phyloP scores from a whole-genome alignment of 345 rosid genomes.

The Camelina laxa region DNA sequence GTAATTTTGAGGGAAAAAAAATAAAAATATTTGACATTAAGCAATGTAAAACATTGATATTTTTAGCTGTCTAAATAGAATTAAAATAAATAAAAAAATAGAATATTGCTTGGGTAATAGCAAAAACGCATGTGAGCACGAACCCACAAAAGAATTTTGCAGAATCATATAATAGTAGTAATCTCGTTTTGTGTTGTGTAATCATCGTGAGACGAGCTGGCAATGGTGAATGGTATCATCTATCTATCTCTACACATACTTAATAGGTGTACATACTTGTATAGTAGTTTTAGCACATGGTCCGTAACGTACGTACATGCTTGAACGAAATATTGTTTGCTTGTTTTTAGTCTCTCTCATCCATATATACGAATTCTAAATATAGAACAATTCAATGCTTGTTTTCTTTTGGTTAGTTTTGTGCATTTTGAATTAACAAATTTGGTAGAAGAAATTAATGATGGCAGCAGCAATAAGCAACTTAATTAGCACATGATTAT shows the following conservation, averaged over 20 bases:
- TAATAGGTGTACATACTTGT: background rate
- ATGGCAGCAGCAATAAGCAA: background rate
- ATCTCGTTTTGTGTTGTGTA: slow-evolving; percentile 24
- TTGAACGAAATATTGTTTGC: background rate
- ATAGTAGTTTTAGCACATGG: slow-evolving; percentile 13
- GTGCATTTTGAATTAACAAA: background rate
- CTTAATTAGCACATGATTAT: slow-evolving; percentile 1
- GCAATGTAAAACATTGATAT: slow-evolving; percentile 1
- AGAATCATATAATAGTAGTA: slow-evolving; percentile 5
- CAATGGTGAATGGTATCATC: background rate
- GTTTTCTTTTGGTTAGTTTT: background rate
- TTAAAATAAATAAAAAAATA: no score
- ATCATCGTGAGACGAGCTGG: slow-evolving; percentile 41
- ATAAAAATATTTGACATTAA: background rate
- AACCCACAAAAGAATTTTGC: slow-evolving; percentile 41
- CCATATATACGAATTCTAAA: background rate
- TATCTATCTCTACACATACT: background rate
- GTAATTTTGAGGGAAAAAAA: slow-evolving; percentile 9
- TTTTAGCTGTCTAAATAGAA: background rate
- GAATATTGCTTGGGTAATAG: slow-evolving; percentile 23
- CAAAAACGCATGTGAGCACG: slow-evolving; percentile 45
- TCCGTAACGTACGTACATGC: slow-evolving; percentile 22
- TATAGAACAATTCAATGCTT: slow-evolving; percentile 10
- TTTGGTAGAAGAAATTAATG: background rate
- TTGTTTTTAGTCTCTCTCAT: background rate